Evolutionary conservation across 306 rosid genomes (phyloP).

Genomic region (Vigna trinervia): DNA sequence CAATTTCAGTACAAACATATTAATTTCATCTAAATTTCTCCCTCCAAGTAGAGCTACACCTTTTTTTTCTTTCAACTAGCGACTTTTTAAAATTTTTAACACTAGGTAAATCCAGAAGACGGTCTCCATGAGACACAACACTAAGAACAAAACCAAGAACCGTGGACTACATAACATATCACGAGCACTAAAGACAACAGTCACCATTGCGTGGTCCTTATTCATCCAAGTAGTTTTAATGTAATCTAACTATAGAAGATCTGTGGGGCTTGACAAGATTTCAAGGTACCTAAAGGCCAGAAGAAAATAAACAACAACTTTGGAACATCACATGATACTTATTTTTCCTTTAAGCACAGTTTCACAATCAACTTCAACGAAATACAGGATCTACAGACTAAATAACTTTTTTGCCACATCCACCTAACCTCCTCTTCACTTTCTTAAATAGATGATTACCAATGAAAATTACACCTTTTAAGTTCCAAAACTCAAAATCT

Average conservation of each 20-base stretch:
- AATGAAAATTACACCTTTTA: constrained; percentile 48
- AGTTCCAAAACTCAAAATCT: constrained; percentile 47
- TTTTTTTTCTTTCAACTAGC: background rate
- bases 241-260: constrained; percentile 43
- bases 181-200: constrained; percentile 29
- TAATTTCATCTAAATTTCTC: background rate
- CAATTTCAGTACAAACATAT: background rate
- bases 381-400: constrained; percentile 61
- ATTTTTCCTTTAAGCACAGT: constrained; percentile 50
- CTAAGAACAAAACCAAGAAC: constrained; percentile 5
- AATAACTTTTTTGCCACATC: constrained; percentile 48
- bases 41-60: background rate
- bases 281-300: constrained; percentile 19
- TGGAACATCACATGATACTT: constrained; percentile 51
- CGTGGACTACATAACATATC: constrained; percentile 34
- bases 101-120: constrained; percentile 5
- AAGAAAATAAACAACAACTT: constrained; percentile 24
- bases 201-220: constrained; percentile 25
- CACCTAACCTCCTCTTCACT: constrained; percentile 57
- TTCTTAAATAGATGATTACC: constrained; percentile 58
- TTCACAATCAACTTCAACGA: constrained; percentile 62
- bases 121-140: background rate
- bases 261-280: constrained; percentile 26
- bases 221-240: constrained; percentile 38
- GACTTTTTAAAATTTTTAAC: background rate